Conservation (phyloP, 1,284 basidiomycete genomes). For the Cryptococcus sp. region DNA sequence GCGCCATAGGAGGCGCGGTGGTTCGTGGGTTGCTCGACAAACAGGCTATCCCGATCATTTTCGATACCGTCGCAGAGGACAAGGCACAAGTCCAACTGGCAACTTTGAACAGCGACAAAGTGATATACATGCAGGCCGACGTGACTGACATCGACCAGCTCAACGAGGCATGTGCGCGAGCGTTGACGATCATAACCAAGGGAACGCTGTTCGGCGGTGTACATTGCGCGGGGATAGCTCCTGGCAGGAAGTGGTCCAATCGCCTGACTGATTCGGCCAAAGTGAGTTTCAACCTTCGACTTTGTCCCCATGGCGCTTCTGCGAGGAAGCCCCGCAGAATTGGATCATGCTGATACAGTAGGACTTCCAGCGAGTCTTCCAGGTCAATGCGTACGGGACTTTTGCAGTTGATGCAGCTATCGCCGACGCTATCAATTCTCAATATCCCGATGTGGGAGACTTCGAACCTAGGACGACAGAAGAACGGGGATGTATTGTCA, state of each 20-base stretch:
- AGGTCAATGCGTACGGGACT: constrained; percentile 28
- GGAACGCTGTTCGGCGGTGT: constrained; percentile 26
- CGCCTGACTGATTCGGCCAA: constrained; percentile 9
- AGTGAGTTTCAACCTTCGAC: neutral
- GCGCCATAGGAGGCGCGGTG: constrained; percentile 14
- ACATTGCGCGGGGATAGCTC: constrained; percentile 12
- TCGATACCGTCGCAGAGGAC: constrained; percentile 15
- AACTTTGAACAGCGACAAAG: constrained; percentile 6
- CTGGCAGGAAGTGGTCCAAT: constrained; percentile 12
- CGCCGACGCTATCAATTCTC: constrained; percentile 34
- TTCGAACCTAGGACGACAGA: constrained; percentile 13
- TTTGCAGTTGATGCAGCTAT: constrained; percentile 27
- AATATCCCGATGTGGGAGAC: constrained; percentile 20
- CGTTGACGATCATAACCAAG: constrained; percentile 16
- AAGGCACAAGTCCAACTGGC: constrained; percentile 13
- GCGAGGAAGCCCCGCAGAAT: neutral
- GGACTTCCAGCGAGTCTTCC: constrained; percentile 21
- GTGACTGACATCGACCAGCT: constrained; percentile 15
- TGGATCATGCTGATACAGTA: neutral
- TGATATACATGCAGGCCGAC: constrained; percentile 19
- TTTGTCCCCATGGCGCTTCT: neutral
- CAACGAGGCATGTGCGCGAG: constrained; percentile 5
- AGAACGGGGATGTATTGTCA: constrained; percentile 33
- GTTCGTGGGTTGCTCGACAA: constrained; percentile 10
- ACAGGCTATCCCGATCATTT: constrained; percentile 5